Conservation (phyloP, 2,329 filamentous ascomycete species). For the Cladosporium oxysporum region DNA sequence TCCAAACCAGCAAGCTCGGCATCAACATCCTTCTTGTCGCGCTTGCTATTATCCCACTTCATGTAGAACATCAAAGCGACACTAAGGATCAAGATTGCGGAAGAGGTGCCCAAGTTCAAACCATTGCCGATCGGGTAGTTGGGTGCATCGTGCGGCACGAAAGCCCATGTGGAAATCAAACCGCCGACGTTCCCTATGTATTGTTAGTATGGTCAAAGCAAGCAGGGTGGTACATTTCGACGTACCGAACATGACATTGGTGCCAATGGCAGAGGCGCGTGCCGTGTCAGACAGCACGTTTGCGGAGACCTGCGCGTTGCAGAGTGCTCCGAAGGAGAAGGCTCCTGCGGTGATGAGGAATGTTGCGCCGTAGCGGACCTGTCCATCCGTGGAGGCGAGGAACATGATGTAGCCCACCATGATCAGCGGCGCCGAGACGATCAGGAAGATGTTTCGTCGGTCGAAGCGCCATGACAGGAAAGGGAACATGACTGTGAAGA, state of each 20-base stretch:
- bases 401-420: slow-evolving; percentile 74
- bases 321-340: slow-evolving; percentile 65
- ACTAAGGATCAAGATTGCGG: slow-evolving; percentile 56
- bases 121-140: slow-evolving; percentile 72
- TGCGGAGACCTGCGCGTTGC: slow-evolving; percentile 67
- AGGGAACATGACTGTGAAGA: slow-evolving; percentile 65
- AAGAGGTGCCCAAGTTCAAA: slow-evolving; percentile 65
- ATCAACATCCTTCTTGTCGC: slow-evolving; percentile 58
- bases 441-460: slow-evolving; percentile 58
- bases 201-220: neutral
- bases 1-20: slow-evolving; percentile 57
- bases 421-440: slow-evolving; percentile 61
- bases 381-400: slow-evolving; percentile 54
- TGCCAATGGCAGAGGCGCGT: slow-evolving; percentile 65
- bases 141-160: slow-evolving; percentile 61
- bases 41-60: slow-evolving; percentile 60
- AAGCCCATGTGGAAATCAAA: slow-evolving; percentile 34
- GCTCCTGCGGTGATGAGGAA: slow-evolving; percentile 68
- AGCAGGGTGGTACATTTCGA: neutral
- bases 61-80: slow-evolving; percentile 61
- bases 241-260: slow-evolving; percentile 63
- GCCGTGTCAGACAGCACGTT: slow-evolving; percentile 73
- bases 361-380: slow-evolving; percentile 67
- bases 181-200: slow-evolving; percentile 65
- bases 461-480: slow-evolving; percentile 64